Evolutionary conservation across 192 early-diverging fungal species (phyloP).

Genomic region (Podila horticola): DNA sequence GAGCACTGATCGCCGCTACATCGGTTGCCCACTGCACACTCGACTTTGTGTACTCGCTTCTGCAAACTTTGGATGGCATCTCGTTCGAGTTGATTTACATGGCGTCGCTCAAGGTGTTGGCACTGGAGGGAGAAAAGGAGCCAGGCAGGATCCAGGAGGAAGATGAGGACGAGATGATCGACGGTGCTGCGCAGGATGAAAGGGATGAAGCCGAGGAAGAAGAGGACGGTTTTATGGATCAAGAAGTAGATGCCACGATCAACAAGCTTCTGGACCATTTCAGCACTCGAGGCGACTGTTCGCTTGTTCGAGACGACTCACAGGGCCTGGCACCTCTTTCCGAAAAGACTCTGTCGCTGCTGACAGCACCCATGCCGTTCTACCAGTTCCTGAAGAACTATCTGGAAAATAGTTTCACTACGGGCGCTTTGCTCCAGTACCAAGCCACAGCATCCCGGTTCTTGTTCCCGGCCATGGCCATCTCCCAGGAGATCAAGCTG

Average conservation of each 20-base stretch:
- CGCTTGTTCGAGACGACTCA: slow-evolving; percentile 24
- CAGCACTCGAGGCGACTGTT: slow-evolving; percentile 42
- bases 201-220: slow-evolving; percentile 27
- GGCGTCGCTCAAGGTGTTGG: slow-evolving; percentile 32
- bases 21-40: slow-evolving; percentile 33
- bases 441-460: slow-evolving; percentile 41
- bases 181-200: background rate
- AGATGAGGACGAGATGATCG: slow-evolving; percentile 9
- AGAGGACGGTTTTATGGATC: slow-evolving; percentile 45
- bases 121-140: slow-evolving; percentile 39
- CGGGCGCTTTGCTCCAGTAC: slow-evolving; percentile 39
- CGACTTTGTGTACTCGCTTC: slow-evolving; percentile 43
- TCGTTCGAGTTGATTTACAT: slow-evolving; percentile 46
- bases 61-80: slow-evolving; percentile 46
- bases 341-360: slow-evolving; percentile 36
- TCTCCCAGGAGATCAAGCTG: slow-evolving; percentile 26
- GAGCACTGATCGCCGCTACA: slow-evolving; percentile 41
- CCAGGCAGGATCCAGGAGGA: slow-evolving; percentile 3
- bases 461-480: slow-evolving; percentile 43
- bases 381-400: slow-evolving; percentile 48
- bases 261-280: slow-evolving; percentile 44
- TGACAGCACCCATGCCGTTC: slow-evolving; percentile 38
- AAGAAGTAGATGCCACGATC: slow-evolving; percentile 29
- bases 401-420: slow-evolving; percentile 47
- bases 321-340: slow-evolving; percentile 7